A percentile compares a stretch with the other conserved stretches of the same genome.
Conservation (phyloP, 306 rosid species). For the Citrullus mucosospermus region DNA sequence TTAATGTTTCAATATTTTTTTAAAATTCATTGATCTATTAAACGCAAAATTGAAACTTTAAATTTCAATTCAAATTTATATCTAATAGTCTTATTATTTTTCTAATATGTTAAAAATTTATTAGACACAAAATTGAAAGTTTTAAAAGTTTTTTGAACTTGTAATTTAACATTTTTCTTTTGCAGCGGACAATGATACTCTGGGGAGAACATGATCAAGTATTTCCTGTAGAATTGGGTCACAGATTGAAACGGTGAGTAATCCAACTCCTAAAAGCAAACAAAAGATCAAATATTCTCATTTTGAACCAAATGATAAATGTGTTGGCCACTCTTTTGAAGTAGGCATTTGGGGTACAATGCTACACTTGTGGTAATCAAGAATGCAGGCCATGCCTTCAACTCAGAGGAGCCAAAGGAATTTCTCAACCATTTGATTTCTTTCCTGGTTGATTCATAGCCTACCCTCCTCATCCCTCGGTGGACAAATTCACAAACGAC, state of each 20-base stretch:
- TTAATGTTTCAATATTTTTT: too few relatives aligned
- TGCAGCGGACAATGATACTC: constrained; percentile 59
- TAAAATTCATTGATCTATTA: too few relatives aligned
- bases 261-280: background rate
- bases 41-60: too few relatives aligned
- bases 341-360: constrained; percentile 60
- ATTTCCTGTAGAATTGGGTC: constrained; percentile 56
- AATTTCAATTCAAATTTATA: too few relatives aligned
- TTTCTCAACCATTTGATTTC: constrained; percentile 37
- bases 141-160: too few relatives aligned
- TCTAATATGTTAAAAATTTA: too few relatives aligned
- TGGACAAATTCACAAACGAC: background rate
- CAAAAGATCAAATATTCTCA: background rate
- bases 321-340: background rate
- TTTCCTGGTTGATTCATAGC: constrained; percentile 28
- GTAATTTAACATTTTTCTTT: background rate
- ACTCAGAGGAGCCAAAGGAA: constrained; percentile 44
- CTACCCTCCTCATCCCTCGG: background rate
- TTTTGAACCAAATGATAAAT: background rate
- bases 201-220: constrained; percentile 81
- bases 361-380: constrained; percentile 51
- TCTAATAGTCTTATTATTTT: too few relatives aligned
- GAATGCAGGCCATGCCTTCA: constrained; percentile 67
- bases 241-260: constrained; percentile 54
- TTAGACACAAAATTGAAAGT: too few relatives aligned